These are phyloP conservation scores for Tulasnella sp. DNA, from an alignment of 768 basidiomycete genomes.

Conservation along the genomic window DNA sequence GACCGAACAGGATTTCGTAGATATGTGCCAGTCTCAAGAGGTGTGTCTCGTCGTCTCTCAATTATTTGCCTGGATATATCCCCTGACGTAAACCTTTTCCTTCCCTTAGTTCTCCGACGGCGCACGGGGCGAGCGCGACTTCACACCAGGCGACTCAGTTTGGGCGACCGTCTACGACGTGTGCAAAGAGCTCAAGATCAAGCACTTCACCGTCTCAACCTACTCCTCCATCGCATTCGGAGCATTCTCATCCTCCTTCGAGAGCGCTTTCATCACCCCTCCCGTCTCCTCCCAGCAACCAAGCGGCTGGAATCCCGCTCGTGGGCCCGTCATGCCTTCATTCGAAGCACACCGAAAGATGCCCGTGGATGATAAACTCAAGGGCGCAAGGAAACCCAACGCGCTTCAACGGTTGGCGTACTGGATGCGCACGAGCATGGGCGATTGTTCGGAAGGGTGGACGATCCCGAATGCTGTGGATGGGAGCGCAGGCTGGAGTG, in stretches of 20 bases:
- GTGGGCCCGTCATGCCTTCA: background rate
- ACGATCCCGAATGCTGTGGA: background rate
- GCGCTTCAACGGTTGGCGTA: constrained; percentile 7
- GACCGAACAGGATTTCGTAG: background rate
- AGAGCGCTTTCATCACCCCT: constrained; percentile 4
- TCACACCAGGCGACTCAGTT: background rate
- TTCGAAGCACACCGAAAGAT: background rate
- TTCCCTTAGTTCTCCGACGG: constrained; percentile 8
- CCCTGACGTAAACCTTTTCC: background rate
- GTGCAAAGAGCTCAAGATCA: background rate
- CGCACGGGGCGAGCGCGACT: constrained; percentile 3
- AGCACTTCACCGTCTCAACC: constrained; percentile 2
- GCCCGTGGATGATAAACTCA: background rate
- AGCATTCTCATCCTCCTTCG: background rate
- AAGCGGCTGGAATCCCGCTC: background rate
- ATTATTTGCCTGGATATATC: background rate
- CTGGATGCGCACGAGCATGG: constrained; percentile 13
- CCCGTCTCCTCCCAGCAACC: background rate
- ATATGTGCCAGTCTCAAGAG: background rate
- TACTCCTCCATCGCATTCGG: constrained; percentile 1
- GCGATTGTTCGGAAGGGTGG: constrained; percentile 2
- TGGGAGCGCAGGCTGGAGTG: background rate
- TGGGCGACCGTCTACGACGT: constrained; percentile 6
- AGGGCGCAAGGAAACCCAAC: background rate
- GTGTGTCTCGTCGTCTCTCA: background rate